Percentiles rank a stretch among this genome's conserved stretches.
Conservation (phyloP, 768 basidiomycete species). For the Calocera viscosa region DNA sequence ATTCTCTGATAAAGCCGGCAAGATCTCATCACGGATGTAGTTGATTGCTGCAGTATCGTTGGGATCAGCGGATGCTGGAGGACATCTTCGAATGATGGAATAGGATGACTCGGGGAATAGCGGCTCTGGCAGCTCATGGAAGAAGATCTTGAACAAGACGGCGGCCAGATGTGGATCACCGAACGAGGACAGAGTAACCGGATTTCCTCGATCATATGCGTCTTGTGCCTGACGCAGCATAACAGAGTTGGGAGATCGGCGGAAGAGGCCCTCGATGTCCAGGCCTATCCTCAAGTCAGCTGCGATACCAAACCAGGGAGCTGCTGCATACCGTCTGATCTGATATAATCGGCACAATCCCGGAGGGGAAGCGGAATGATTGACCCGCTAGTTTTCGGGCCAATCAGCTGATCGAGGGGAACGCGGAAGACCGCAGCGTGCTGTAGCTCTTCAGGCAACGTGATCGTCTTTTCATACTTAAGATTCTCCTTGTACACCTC, state of each 20-base stretch:
- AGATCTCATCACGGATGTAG: constrained; percentile 56
- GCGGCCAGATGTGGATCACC: constrained; percentile 70
- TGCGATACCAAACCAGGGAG: background rate
- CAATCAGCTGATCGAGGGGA: constrained; percentile 72
- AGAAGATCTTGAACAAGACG: constrained; percentile 73
- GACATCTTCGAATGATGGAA: constrained; percentile 53
- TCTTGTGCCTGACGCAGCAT: constrained; percentile 63
- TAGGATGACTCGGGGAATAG: constrained; percentile 64
- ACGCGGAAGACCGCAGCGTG: constrained; percentile 63
- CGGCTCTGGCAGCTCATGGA: constrained; percentile 67
- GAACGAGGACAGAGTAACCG: constrained; percentile 65
- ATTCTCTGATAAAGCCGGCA: constrained; percentile 41
- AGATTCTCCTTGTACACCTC: constrained; percentile 78
- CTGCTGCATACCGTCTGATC: constrained; percentile 37
- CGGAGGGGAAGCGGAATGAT: constrained; percentile 68
- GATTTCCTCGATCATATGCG: constrained; percentile 78
- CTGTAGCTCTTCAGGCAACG: constrained; percentile 40
- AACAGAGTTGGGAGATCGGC: constrained; percentile 62
- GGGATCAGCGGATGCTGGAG: constrained; percentile 39
- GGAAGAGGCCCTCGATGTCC: constrained; percentile 66
- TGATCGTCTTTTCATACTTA: constrained; percentile 58
- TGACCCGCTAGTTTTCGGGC: constrained; percentile 67
- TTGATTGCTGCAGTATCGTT: constrained; percentile 45
- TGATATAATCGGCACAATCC: constrained; percentile 59
- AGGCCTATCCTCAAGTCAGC: constrained; percentile 30